Conservation (phyloP, 2,329 filamentous ascomycete genomes). For the Ilyonectria destructans region DNA sequence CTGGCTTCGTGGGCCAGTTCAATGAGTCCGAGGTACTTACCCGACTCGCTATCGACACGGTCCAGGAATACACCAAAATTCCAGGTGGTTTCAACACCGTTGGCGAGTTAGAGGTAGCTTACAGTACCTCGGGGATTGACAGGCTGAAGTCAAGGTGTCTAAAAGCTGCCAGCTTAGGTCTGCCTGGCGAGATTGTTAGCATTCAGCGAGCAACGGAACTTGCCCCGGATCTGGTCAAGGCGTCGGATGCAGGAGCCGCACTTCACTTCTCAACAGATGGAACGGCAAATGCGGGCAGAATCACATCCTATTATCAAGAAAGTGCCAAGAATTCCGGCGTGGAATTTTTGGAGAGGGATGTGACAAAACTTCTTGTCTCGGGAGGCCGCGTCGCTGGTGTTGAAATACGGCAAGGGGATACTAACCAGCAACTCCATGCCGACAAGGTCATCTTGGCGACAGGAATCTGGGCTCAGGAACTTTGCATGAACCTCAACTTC, state of each 20-base stretch:
- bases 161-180: constrained; percentile 27
- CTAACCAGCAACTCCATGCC: constrained; percentile 17
- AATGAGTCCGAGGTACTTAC: constrained; percentile 45
- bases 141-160: constrained; percentile 27
- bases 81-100: constrained; percentile 43
- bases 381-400: constrained; percentile 28
- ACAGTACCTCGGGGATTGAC: constrained; percentile 21
- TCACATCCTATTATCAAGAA: constrained; percentile 40
- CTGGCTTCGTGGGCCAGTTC: constrained; percentile 45
- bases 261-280: constrained; percentile 41
- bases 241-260: constrained; percentile 23
- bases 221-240: constrained; percentile 40
- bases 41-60: constrained; percentile 42
- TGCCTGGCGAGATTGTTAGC: constrained; percentile 29
- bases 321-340: constrained; percentile 33
- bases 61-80: constrained; percentile 41
- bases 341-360: constrained; percentile 29
- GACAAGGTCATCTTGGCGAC: constrained; percentile 45
- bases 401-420: not conserved
- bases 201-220: constrained; percentile 33
- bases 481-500: constrained; percentile 31
- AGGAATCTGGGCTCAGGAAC: constrained; percentile 45
- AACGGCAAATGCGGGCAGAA: constrained; percentile 38
- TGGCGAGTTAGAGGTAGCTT: constrained; percentile 43
- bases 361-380: constrained; percentile 22